A percentile compares a stretch with the other conserved stretches of the same genome.
Evolutionary conservation across 2,329 filamentous ascomycete species (phyloP).

Genomic region (Apiospora rasikravindrae): DNA sequence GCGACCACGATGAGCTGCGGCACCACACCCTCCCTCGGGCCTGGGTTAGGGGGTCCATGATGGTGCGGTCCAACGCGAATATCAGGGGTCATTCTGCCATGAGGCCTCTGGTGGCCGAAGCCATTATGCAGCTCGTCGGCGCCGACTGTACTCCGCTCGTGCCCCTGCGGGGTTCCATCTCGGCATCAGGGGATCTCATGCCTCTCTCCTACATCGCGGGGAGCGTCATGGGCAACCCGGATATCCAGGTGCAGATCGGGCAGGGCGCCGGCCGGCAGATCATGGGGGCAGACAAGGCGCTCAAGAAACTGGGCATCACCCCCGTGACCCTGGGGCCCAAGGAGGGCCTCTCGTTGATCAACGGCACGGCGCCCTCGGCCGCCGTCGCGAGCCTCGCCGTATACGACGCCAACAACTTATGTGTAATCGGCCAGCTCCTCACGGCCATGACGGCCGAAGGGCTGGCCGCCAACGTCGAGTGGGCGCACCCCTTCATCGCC

Average conservation of each 20-base stretch:
- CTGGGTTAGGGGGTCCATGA: conserved; percentile 37
- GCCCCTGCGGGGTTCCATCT: conserved; percentile 56
- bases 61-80: conserved; percentile 36
- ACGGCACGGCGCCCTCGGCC: conserved; percentile 50
- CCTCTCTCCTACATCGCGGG: conserved; percentile 53
- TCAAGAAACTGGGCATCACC: conserved; percentile 41
- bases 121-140: conserved; percentile 50
- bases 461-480: conserved; percentile 58
- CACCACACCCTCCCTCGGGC: conserved; percentile 28
- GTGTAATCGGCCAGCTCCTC: conserved; percentile 59
- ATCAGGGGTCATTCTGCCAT: conserved; percentile 46
- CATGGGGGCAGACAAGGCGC: conserved; percentile 40
- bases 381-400: conserved; percentile 52
- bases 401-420: conserved; percentile 58
- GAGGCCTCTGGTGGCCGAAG: conserved; percentile 48
- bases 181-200: conserved; percentile 57
- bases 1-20: conserved; percentile 19
- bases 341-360: conserved; percentile 53
- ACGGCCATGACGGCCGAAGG: conserved; percentile 67
- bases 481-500: conserved; percentile 64
- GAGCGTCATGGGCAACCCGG: conserved; percentile 40
- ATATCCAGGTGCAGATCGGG: conserved; percentile 27
- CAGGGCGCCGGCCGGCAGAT: conserved; percentile 23
- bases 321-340: conserved; percentile 49
- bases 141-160: conserved; percentile 51